phyloP scores from a whole-genome alignment of 768 basidiomycete species.

The Russula virescens region DNA sequence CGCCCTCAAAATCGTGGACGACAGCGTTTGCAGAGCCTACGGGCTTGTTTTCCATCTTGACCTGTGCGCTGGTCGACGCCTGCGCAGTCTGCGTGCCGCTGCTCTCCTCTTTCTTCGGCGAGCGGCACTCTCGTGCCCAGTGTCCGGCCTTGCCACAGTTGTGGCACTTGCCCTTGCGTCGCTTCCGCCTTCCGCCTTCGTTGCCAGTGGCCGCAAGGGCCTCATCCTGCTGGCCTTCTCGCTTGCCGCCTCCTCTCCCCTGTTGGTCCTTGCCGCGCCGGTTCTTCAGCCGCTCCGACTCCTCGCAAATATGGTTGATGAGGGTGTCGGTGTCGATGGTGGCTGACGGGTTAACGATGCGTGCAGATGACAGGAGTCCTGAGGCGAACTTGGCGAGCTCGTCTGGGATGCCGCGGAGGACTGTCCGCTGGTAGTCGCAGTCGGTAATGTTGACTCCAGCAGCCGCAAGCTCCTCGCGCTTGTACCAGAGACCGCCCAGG shows the following conservation, averaged over 20 bases:
- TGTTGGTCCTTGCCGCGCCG: no score
- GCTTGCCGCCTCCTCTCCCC: neutral
- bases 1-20: neutral
- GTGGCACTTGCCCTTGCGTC: constrained; percentile 1
- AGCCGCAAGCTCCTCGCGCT: neutral
- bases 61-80: neutral
- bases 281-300: neutral
- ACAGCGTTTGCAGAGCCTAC: neutral
- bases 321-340: neutral
- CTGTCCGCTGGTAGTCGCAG: neutral
- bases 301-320: neutral
- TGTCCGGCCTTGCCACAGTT: neutral
- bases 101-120: neutral
- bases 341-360: no score
- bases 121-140: neutral
- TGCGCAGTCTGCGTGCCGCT: neutral
- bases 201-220: neutral
- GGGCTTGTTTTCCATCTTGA: neutral
- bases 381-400: neutral
- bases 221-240: neutral
- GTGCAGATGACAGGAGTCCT: neutral
- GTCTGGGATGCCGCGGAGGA: neutral
- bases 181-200: constrained; percentile 12
- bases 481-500: neutral
- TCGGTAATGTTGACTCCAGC: neutral